phyloP scores from a whole-genome alignment of 768 basidiomycete species.

The Epithele typhae region DNA sequence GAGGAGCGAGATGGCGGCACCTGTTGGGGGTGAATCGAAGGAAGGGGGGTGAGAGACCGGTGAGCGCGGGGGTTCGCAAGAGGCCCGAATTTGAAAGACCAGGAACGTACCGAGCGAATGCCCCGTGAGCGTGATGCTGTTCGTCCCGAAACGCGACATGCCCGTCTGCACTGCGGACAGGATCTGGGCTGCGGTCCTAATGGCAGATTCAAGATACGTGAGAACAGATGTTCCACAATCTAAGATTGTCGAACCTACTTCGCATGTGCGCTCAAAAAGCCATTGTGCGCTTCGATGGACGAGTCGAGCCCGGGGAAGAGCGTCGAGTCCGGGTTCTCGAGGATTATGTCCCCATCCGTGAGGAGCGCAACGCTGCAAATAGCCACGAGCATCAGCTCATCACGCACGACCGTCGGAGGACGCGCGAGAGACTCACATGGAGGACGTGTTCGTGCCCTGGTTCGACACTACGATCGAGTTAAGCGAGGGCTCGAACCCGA shows the following conservation, averaged over 20 bases:
- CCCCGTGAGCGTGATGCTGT: constrained; percentile 40
- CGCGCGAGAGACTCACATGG: constrained; percentile 22
- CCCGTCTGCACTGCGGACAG: constrained; percentile 41
- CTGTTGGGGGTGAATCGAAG: too few species aligned
- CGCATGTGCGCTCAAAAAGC: constrained; percentile 43
- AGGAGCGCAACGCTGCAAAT: constrained; percentile 32
- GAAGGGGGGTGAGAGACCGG: not conserved
- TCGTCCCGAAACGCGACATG: constrained; percentile 32
- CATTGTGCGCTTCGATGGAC: constrained; percentile 39
- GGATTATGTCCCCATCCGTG: constrained; percentile 39
- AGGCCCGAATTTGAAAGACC: not conserved
- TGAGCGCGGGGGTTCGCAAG: not conserved
- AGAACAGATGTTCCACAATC: not conserved
- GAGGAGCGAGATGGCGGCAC: constrained; percentile 50
- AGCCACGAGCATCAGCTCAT: not conserved
- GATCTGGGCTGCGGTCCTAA: constrained; percentile 33
- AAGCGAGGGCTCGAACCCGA: constrained; percentile 43
- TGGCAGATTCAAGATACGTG: constrained; percentile 8
- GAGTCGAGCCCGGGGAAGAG: constrained; percentile 50
- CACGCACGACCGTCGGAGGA: not conserved
- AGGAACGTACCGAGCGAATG: constrained; percentile 34
- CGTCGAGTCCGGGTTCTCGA: constrained; percentile 29
- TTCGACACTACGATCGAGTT: constrained; percentile 32
- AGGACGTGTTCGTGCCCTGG: constrained; percentile 31
- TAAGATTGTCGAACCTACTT: constrained; percentile 30